These are phyloP conservation scores for Penicillium simplicissimum DNA, from an alignment of 495 filamentous ascomycete species.

Conservation along the genomic window DNA sequence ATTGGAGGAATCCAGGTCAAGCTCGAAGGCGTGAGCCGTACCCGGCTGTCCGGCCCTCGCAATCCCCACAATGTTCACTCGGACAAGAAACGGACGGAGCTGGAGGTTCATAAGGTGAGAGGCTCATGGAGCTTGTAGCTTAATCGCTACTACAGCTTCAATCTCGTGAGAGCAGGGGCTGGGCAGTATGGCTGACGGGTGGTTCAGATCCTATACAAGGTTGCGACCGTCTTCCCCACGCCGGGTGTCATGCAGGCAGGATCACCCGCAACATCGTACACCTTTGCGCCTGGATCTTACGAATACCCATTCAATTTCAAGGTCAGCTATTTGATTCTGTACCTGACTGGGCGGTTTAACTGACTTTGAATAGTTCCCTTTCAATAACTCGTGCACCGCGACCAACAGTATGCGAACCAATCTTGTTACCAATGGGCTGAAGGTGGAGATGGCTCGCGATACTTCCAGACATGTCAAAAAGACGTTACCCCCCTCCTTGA, in stretches of 20 bases:
- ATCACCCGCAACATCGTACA: conserved; percentile 51
- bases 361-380: conserved; percentile 59
- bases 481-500: conserved; percentile 85
- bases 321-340: conserved; percentile 34
- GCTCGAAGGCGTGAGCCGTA: conserved; percentile 85
- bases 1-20: conserved; percentile 85
- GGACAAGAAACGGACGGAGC: conserved; percentile 58
- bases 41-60: conserved; percentile 56
- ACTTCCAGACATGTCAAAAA: conserved; percentile 70
- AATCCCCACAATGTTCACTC: conserved; percentile 60
- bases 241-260: conserved; percentile 50
- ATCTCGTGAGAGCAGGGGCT: not conserved
- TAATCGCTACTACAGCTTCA: not conserved
- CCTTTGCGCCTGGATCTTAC: conserved; percentile 74
- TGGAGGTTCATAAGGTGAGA: conserved; percentile 77
- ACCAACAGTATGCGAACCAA: conserved; percentile 59
- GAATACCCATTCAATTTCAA: conserved; percentile 93
- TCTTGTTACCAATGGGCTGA: conserved; percentile 55
- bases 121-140: conserved; percentile 5
- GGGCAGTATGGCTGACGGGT: conserved; percentile 13
- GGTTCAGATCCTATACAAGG: conserved; percentile 64
- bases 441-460: conserved; percentile 58
- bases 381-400: conserved; percentile 83
- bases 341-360: not conserved
- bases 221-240: conserved; percentile 63